A percentile compares a stretch with the other conserved stretches of the same genome.
Conservation (phyloP, 2,329 filamentous ascomycete genomes). For the Pezicula rhizophila region DNA sequence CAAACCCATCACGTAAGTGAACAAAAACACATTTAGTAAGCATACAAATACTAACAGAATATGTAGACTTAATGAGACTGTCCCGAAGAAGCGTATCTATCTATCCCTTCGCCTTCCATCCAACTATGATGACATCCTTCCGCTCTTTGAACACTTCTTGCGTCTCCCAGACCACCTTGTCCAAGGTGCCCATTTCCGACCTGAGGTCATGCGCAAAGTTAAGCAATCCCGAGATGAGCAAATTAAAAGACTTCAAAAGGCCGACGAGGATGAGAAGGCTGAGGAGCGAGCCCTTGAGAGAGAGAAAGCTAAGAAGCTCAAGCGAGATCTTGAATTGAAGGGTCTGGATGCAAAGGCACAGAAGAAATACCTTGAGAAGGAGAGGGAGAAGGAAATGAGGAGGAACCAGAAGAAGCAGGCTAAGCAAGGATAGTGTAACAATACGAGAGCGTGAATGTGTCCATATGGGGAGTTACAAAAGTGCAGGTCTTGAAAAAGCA, state of each 20-base stretch:
- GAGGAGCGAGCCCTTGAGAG: slow-evolving; percentile 69
- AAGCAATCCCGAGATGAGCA: slow-evolving; percentile 73
- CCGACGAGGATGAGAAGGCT: slow-evolving; percentile 72
- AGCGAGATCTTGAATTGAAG: slow-evolving; percentile 78
- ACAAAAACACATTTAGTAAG: not conserved
- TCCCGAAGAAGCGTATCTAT: slow-evolving; percentile 79
- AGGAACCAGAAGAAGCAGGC: slow-evolving; percentile 59
- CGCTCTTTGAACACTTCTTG: slow-evolving; percentile 76
- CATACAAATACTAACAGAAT: slow-evolving; percentile 3
- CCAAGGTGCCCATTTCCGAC: slow-evolving; percentile 73
- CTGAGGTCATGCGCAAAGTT: slow-evolving; percentile 83
- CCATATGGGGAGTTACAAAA: not conserved
- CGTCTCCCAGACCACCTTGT: slow-evolving; percentile 80
- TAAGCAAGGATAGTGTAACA: slow-evolving; percentile 27
- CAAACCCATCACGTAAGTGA: slow-evolving; percentile 71
- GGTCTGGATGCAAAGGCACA: slow-evolving; percentile 74
- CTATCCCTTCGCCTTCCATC: slow-evolving; percentile 68
- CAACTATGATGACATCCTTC: slow-evolving; percentile 60
- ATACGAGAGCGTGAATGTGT: not conserved
- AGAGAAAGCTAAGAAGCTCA: slow-evolving; percentile 76
- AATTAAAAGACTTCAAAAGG: slow-evolving; percentile 71
- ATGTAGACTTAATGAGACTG: slow-evolving; percentile 71
- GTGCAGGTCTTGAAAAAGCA: not conserved
- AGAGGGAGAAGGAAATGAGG: slow-evolving; percentile 66
- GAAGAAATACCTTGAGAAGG: slow-evolving; percentile 78